A percentile compares a stretch with the other conserved stretches of the same genome.
These are phyloP conservation scores for Trypanosoma rangeli DNA, from an alignment of 208 protist genomes.

Conservation along the genomic window DNA sequence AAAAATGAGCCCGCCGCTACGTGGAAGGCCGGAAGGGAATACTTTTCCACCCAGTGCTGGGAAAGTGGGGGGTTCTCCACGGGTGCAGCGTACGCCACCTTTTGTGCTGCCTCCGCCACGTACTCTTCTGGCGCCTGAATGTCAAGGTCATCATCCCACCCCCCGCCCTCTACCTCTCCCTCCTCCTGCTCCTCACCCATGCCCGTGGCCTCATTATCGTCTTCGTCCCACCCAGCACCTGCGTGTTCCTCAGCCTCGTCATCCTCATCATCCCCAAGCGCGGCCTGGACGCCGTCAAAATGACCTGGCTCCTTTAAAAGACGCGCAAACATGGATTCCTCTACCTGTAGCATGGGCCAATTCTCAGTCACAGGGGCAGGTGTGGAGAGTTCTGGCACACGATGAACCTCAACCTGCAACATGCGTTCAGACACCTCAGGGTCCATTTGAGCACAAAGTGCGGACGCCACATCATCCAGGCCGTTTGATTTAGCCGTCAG, in stretches of 20 bases:
- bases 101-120: background rate
- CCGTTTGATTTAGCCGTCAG: conserved; percentile 86
- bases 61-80: conserved; percentile 51
- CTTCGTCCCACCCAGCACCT: conserved; percentile 60
- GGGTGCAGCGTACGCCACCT: conserved; percentile 41
- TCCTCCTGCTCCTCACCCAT: conserved; percentile 8
- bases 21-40: conserved; percentile 90
- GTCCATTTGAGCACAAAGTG: conserved; percentile 49
- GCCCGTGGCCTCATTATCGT: conserved; percentile 29
- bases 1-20: conserved; percentile 95
- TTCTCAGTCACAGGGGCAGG: conserved; percentile 53
- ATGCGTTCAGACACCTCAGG: conserved; percentile 47
- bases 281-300: conserved; percentile 38
- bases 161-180: conserved; percentile 29
- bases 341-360: conserved; percentile 81
- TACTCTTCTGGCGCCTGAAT: conserved; percentile 53
- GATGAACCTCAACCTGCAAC: conserved; percentile 23
- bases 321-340: conserved; percentile 78
- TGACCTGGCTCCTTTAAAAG: conserved; percentile 64
- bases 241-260: conserved; percentile 32
- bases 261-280: conserved; percentile 35
- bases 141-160: conserved; percentile 80
- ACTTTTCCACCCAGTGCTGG: conserved; percentile 86
- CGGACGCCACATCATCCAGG: conserved; percentile 75
- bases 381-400: conserved; percentile 19